Evolutionary conservation across 805 yeast species (phyloP).

Genomic region (Yamadazyma sp.): DNA sequence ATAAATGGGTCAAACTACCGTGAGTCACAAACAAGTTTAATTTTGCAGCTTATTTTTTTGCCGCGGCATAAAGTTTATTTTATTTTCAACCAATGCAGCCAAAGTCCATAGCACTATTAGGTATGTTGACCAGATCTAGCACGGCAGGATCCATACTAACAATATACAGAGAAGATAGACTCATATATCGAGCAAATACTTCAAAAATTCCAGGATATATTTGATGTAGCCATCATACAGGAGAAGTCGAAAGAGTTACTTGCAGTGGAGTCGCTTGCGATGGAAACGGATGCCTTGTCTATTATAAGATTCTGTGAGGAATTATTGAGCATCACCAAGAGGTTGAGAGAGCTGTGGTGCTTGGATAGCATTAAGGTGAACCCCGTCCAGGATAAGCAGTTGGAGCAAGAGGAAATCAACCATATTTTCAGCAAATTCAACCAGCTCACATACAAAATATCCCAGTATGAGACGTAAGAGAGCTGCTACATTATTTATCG

Average conservation of each 20-base stretch:
- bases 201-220: constrained; percentile 52
- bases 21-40: constrained; percentile 7
- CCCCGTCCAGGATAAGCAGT: constrained; percentile 11
- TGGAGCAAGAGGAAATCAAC: constrained; percentile 24
- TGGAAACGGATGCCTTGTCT: constrained; percentile 52
- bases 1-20: too few relatives aligned
- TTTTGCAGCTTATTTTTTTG: constrained; percentile 7
- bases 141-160: constrained; percentile 26
- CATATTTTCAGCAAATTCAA: constrained; percentile 34
- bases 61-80: background rate
- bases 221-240: constrained; percentile 45
- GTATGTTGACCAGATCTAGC: constrained; percentile 24
- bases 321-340: constrained; percentile 47
- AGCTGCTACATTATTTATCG: constrained; percentile 3
- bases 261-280: constrained; percentile 56
- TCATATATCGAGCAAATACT: constrained; percentile 50
- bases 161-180: constrained; percentile 47
- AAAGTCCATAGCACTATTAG: constrained; percentile 26
- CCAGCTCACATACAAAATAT: constrained; percentile 31
- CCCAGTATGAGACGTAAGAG: constrained; percentile 19
- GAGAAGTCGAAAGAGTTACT: constrained; percentile 42
- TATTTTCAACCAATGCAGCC: constrained; percentile 42
- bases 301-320: constrained; percentile 56
- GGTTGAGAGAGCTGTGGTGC: constrained; percentile 57
- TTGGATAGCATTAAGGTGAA: constrained; percentile 50